phyloP scores from a whole-genome alignment of 2,329 filamentous ascomycete species.

The Penicillium sp. region DNA sequence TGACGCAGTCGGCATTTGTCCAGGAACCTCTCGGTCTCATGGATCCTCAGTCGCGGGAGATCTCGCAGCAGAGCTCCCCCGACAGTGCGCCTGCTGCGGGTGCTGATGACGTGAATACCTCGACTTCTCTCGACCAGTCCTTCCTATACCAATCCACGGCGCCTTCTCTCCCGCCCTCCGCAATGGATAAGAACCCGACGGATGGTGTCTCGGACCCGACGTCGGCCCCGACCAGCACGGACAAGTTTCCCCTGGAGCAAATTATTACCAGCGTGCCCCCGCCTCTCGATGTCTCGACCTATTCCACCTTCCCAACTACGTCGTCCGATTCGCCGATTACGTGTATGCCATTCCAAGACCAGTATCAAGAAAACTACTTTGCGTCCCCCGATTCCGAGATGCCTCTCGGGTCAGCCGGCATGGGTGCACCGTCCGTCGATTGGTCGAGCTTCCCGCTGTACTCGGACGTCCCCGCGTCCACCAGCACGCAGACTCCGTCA shows the following conservation, averaged over 20 bases:
- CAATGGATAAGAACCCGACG: slow-evolving; percentile 25
- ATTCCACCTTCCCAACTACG: slow-evolving; percentile 34
- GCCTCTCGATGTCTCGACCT: slow-evolving; percentile 39
- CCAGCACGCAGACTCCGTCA: slow-evolving; percentile 44
- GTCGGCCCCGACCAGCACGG: slow-evolving; percentile 25
- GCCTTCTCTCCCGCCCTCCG: slow-evolving; percentile 15
- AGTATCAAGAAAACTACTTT: slow-evolving; percentile 40
- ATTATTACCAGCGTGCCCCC: slow-evolving; percentile 33
- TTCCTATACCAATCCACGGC: slow-evolving; percentile 30
- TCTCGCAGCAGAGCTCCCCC: slow-evolving; percentile 44
- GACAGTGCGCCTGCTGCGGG: slow-evolving; percentile 32
- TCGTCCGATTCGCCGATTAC: slow-evolving; percentile 31
- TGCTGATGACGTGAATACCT: slow-evolving; percentile 24
- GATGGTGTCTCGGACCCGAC: slow-evolving; percentile 18
- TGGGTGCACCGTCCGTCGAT: slow-evolving; percentile 44
- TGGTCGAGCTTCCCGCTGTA: slow-evolving; percentile 48
- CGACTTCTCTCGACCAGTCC: slow-evolving; percentile 30
- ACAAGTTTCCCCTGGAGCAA: slow-evolving; percentile 30
- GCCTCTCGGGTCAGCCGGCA: slow-evolving; percentile 35
- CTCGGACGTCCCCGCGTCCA: slow-evolving; percentile 35
- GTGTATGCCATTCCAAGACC: slow-evolving; percentile 37
- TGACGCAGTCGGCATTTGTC: slow-evolving; percentile 28
- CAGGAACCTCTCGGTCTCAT: slow-evolving; percentile 27
- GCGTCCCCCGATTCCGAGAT: slow-evolving; percentile 43
- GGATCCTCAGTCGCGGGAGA: slow-evolving; percentile 17